These are phyloP conservation scores for Nematocida ironsii DNA, from an alignment of 371 early-diverging fungal genomes.

Conservation along the genomic window DNA sequence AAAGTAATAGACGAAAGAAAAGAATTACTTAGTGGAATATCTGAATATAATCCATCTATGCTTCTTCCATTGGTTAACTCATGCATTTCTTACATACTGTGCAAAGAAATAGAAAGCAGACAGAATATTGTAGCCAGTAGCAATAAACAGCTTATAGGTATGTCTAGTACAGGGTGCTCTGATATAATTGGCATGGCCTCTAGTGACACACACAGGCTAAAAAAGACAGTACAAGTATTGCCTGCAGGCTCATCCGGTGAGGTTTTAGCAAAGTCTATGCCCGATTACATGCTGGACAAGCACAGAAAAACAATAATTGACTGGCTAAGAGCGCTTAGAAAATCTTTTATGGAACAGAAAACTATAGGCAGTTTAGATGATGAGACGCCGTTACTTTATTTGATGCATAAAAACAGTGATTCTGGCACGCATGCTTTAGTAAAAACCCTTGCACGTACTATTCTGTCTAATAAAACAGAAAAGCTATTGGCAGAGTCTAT, in stretches of 20 bases:
- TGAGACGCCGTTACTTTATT: neutral
- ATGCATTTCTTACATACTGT: neutral
- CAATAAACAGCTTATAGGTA: neutral
- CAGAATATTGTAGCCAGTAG: neutral
- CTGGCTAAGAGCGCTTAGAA: conserved; percentile 8
- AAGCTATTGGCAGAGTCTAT: neutral
- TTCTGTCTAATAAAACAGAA: neutral
- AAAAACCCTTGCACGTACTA: neutral
- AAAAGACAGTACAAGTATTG: neutral
- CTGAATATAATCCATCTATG: neutral
- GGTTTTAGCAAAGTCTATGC: neutral
- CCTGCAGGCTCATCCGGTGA: neutral
- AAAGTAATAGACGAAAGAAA: neutral
- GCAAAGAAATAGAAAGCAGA: neutral
- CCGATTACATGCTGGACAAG: neutral
- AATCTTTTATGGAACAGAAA: neutral
- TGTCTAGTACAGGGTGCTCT: neutral
- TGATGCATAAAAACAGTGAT: neutral
- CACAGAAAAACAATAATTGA: neutral
- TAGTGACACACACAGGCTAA: neutral
- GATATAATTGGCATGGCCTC: neutral
- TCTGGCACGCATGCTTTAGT: neutral
- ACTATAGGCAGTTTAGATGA: neutral
- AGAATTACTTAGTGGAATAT: neutral
- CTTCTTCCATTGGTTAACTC: neutral